Percentiles rank a stretch among this genome's conserved stretches.
Evolutionary conservation across 208 protist species (phyloP).

Genomic region (Crithidia acanthocephali): DNA sequence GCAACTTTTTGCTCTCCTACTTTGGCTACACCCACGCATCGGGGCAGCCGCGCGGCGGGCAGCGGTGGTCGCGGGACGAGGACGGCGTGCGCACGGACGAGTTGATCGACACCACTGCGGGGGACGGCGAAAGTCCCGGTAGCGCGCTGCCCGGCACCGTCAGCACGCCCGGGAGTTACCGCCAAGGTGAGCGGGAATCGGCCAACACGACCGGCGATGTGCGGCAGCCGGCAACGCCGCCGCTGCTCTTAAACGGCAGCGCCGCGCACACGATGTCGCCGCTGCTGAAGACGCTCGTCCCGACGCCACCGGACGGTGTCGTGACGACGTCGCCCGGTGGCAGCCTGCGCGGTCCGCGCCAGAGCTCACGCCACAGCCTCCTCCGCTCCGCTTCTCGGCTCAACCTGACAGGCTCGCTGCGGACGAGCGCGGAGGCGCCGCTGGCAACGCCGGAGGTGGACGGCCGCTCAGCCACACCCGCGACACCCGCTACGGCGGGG

Average conservation of each 20-base stretch:
- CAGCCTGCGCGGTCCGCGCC: neutral
- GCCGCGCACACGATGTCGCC: conserved; percentile 7
- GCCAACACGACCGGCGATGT: neutral
- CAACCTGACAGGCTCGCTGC: conserved; percentile 1
- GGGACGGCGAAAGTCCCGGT: neutral
- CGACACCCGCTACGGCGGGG: neutral
- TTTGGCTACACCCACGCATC: conserved; percentile 14
- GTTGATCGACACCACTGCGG: neutral
- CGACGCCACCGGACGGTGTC: neutral
- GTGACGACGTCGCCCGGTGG: neutral
- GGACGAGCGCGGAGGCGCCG: neutral
- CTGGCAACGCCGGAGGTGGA: neutral
- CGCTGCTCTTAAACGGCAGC: conserved; percentile 3
- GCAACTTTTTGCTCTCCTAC: conserved; percentile 32
- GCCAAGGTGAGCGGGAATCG: neutral
- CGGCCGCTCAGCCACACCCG: neutral
- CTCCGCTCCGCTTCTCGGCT: conserved; percentile 11
- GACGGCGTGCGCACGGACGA: neutral
- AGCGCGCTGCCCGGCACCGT: neutral
- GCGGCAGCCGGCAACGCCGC: neutral
- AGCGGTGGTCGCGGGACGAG: neutral
- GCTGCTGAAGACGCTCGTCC: neutral
- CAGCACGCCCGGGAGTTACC: neutral
- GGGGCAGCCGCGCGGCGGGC: neutral
- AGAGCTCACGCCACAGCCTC: neutral